phyloP scores from a whole-genome alignment of 805 yeast genomes.

The Candida boidinii region DNA sequence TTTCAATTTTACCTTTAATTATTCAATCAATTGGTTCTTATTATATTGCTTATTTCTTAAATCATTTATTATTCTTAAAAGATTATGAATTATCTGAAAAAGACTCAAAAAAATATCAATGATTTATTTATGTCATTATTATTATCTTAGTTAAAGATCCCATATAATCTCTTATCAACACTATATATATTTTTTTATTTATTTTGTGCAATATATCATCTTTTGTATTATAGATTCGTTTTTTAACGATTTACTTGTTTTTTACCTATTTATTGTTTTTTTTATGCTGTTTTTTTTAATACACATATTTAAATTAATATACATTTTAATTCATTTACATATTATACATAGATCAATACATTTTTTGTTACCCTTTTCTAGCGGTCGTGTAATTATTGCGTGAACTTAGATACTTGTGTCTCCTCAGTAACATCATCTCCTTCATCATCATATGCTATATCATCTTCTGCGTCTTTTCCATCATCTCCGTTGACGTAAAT shows the following conservation, averaged over 20 bases:
- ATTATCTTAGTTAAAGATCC: too few relatives aligned
- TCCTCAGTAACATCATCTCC: not conserved
- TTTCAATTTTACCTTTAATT: constrained; percentile 3
- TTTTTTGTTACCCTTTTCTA: not conserved
- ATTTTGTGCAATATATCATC: too few relatives aligned
- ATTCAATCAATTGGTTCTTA: constrained; percentile 1
- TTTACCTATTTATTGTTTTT: constrained; percentile 6
- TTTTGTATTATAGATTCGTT: too few relatives aligned
- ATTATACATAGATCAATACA: not conserved
- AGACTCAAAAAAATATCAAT: too few relatives aligned
- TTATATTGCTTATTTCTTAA: constrained; percentile 7
- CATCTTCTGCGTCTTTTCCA: constrained; percentile 1
- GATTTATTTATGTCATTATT: too few relatives aligned
- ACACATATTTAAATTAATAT: not conserved
- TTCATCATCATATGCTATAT: constrained; percentile 1
- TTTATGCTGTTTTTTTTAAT: not conserved
- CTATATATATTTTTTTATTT: too few relatives aligned
- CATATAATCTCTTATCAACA: too few relatives aligned
- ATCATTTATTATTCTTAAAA: not conserved
- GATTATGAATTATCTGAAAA: too few relatives aligned
- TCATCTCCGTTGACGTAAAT: constrained; percentile 12
- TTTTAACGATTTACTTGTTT: constrained; percentile 8
- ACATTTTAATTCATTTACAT: not conserved
- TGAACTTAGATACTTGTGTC: not conserved
- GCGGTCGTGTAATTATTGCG: not conserved